Conservation (phyloP, 305 asterid genomes). For the Solanum hybrid region DNA sequence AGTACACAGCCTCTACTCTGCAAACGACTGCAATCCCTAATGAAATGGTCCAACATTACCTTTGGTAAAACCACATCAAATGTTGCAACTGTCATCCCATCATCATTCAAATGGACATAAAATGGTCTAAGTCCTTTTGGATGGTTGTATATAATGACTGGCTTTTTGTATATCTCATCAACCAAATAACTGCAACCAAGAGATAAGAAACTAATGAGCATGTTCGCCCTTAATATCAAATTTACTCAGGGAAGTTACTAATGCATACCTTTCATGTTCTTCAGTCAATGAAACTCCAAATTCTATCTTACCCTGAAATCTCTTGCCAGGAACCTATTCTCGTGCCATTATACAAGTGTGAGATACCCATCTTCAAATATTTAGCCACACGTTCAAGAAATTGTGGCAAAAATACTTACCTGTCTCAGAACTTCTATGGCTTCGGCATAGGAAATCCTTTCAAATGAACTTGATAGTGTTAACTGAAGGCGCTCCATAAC, state of each 20-base stretch:
- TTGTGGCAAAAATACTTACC: slow-evolving; percentile 22
- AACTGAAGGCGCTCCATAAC: slow-evolving; percentile 46
- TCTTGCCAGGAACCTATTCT: slow-evolving; percentile 39
- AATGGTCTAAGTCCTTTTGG: slow-evolving; percentile 67
- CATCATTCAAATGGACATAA: slow-evolving; percentile 49
- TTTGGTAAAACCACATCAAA: slow-evolving; percentile 71
- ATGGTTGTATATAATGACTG: slow-evolving; percentile 54
- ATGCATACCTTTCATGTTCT: slow-evolving; percentile 71
- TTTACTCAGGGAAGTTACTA: background rate
- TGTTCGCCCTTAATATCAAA: background rate
- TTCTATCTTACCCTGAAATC: slow-evolving; percentile 32
- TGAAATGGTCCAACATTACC: slow-evolving; percentile 24
- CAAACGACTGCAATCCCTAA: background rate
- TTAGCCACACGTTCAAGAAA: background rate
- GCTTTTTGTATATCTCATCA: slow-evolving; percentile 55
- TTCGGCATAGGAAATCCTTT: slow-evolving; percentile 59
- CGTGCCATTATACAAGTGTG: background rate
- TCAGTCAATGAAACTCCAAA: slow-evolving; percentile 64
- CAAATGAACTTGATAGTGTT: slow-evolving; percentile 23
- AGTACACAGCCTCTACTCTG: background rate
- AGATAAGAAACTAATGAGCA: background rate
- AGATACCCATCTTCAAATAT: background rate
- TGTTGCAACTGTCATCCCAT: slow-evolving; percentile 64
- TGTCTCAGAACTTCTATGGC: slow-evolving; percentile 56
- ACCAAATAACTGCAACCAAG: slow-evolving; percentile 42